These are phyloP conservation scores for Cymodocea nodosa DNA, from an alignment of 116 monocot species.

Conservation along the genomic window DNA sequence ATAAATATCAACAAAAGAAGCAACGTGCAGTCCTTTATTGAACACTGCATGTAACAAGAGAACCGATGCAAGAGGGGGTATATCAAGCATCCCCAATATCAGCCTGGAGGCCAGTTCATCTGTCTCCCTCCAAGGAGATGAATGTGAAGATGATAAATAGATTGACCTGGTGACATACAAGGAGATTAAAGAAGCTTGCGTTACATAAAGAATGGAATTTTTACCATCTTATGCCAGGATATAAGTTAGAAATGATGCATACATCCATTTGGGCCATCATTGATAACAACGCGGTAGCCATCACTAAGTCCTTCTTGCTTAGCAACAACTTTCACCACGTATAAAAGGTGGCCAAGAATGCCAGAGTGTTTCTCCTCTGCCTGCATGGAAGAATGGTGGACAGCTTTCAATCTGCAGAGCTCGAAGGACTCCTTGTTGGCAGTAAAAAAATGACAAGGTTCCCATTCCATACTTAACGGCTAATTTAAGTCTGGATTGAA, in stretches of 20 bases:
- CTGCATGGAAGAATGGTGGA: slow-evolving; percentile 12
- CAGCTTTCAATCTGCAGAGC: no score
- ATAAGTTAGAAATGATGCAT: slow-evolving; percentile 7
- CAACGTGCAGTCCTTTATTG: no score
- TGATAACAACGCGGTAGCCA: slow-evolving; percentile 80
- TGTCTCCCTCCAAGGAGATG: slow-evolving; percentile 89
- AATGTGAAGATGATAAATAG: slow-evolving; percentile 84
- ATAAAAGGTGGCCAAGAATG: slow-evolving; percentile 71
- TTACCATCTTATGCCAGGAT: background rate
- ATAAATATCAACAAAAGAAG: no score
- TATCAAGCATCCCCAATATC: slow-evolving; percentile 7
- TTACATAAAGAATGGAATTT: background rate
- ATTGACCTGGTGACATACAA: slow-evolving; percentile 50
- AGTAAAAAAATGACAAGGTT: no score
- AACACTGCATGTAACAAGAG: background rate
- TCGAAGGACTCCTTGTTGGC: no score
- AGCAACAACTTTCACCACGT: slow-evolving; percentile 59
- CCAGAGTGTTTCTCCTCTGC: slow-evolving; percentile 73
- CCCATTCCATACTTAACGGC: no score
- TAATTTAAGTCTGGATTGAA: no score
- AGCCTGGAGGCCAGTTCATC: slow-evolving; percentile 97
- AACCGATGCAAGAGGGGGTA: background rate
- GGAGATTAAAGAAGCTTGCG: background rate
- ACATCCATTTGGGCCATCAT: slow-evolving; percentile 83
- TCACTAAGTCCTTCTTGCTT: slow-evolving; percentile 84